Base-by-base conservation (phyloP, 768 basidiomycete genomes). In the Serendipita sp. region DNA sequence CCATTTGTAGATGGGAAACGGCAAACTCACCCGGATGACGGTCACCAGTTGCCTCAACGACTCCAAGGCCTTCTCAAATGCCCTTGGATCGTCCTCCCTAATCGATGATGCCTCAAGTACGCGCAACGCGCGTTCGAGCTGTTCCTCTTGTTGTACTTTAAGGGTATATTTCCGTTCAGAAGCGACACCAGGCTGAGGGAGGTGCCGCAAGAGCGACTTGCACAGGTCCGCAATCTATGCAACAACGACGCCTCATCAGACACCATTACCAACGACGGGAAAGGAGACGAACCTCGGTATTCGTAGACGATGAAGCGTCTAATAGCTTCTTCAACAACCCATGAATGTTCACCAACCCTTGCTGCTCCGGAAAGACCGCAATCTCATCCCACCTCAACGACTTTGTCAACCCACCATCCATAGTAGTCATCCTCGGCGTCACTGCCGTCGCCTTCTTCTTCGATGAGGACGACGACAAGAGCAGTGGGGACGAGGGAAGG, bases 311-410 rank as follows among this genome's bases (percentile, higher is more conserved):
- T 5, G 7, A 5, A 5, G 56, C 56, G 8, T 60, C 56, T 8
- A 35, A 10, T 28, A 60, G 10, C 23, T 23, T 60, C n/a, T n/a
- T 60, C 56, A 60, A 35, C 8, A 3, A 35, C 32, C 56, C 56
- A 60, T 60, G 56, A 8, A 60, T 32, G 35, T 60, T 60, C 5
- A 60, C 28, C 56, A 60, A 60, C 23, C n/a, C 56, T 60, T 60
- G 56, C 56, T 60, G 56, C 35, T 60, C 56, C 13, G 56, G 56
- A 32, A 18, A 60, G 8, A 28, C 56, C 1, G 56, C 23, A 36
- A 60, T 60, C 56, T 60, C 56, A 35, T 23, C 56, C 56, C 56
- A 60, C 18, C 56, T 23, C 16, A 60, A 16, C 23, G 56, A 60
- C 35, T 60, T 60, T 30, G 56, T 16, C 52, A 11, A 13, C 2